phyloP scores from a whole-genome alignment of 805 yeast species.

The Wickerhamomyces silvicola region DNA sequence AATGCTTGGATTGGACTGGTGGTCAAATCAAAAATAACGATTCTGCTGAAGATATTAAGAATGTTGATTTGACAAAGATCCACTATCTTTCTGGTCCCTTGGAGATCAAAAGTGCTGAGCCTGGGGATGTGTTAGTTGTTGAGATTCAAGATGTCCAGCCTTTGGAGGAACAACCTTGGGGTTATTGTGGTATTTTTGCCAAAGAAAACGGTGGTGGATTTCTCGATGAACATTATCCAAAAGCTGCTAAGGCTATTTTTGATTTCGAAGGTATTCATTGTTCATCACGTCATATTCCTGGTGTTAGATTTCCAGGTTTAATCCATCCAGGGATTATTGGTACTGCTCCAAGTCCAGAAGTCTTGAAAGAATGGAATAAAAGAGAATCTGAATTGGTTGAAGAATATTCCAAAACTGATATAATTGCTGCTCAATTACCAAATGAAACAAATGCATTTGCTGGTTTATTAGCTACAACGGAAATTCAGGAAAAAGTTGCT shows the following conservation, averaged over 20 bases:
- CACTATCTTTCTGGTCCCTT: conserved; percentile 47
- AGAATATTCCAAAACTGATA: conserved; percentile 28
- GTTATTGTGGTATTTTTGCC: conserved; percentile 43
- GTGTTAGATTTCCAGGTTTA: conserved; percentile 42
- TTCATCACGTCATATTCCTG: conserved; percentile 44
- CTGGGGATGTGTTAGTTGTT: conserved; percentile 43
- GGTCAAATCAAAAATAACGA: conserved; percentile 43
- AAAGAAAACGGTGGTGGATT: conserved; percentile 47
- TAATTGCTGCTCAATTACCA: conserved; percentile 37
- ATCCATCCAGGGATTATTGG: conserved; percentile 49
- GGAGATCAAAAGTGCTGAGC: conserved; percentile 36
- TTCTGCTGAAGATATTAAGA: conserved; percentile 40
- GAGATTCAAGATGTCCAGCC: conserved; percentile 49
- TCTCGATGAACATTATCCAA: conserved; percentile 41
- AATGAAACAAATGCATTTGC: conserved; percentile 30
- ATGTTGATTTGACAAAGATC: conserved; percentile 38
- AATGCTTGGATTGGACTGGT: conserved; percentile 51
- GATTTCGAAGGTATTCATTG: conserved; percentile 47
- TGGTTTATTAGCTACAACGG: conserved; percentile 30
- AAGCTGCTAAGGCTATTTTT: conserved; percentile 45
- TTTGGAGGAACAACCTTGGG: conserved; percentile 46
- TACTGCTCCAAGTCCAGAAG: conserved; percentile 39
- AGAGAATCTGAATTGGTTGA: conserved; percentile 34
- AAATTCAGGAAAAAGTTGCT: conserved; percentile 25
- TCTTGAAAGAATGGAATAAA: conserved; percentile 38